Percentiles rank a stretch among this genome's conserved stretches.
Evolutionary conservation across 495 filamentous ascomycete genomes (phyloP).

Genomic region (Aspergillus funiculosus): DNA sequence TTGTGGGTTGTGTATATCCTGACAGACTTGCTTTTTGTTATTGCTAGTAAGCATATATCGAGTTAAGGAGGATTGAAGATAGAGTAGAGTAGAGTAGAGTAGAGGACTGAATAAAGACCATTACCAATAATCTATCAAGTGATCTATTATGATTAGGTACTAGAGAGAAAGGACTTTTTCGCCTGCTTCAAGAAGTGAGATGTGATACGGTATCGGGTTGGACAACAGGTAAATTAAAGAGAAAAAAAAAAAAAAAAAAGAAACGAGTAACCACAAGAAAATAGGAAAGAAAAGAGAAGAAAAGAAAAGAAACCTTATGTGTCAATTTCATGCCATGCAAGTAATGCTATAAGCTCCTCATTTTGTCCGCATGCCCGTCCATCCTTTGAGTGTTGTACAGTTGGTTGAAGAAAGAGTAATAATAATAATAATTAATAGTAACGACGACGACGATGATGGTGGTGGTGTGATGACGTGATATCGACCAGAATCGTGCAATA

Average conservation of each 20-base stretch:
- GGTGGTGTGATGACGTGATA: not conserved
- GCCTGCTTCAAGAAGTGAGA: too few species aligned
- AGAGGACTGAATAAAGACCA: too few species aligned
- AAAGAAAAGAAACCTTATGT: not conserved
- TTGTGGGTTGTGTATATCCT: too few species aligned
- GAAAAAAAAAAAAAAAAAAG: conserved; percentile 2
- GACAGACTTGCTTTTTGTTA: too few species aligned
- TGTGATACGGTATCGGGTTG: too few species aligned
- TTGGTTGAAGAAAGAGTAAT: conserved; percentile 1
- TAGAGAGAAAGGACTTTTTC: too few species aligned
- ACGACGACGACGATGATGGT: not conserved
- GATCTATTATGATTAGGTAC: too few species aligned
- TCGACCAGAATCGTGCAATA: conserved; percentile 12
- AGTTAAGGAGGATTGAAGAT: too few species aligned
- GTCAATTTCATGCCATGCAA: conserved; percentile 10
- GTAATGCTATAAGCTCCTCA: not conserved
- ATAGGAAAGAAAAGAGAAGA: not conserved
- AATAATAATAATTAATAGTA: conserved; percentile 7
- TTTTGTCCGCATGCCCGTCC: conserved; percentile 1
- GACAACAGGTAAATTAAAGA: not conserved
- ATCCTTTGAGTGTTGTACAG: conserved; percentile 7
- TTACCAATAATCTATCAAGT: too few species aligned
- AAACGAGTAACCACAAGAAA: not conserved
- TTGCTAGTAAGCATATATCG: too few species aligned
- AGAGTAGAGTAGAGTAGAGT: too few species aligned